Evolutionary conservation across 495 filamentous ascomycete species (phyloP).

Genomic region (Tuber umbilicatum): DNA sequence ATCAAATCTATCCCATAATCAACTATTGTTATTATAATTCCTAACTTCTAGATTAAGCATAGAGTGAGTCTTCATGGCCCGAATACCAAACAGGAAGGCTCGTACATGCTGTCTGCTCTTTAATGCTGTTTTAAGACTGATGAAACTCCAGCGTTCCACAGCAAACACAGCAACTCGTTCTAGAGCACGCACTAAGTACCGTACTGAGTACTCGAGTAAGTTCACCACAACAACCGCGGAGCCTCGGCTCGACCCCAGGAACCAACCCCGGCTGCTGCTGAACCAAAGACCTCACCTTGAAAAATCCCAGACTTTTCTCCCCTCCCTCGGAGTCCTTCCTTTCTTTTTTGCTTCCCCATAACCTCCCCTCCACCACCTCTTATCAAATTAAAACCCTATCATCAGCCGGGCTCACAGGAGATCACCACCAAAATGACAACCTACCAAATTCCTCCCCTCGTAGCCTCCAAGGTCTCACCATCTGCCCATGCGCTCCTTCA

Average conservation of each 20-base stretch:
- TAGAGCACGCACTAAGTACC: no score
- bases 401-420: constrained; percentile 23
- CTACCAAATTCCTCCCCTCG: constrained; percentile 33
- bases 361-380: background rate
- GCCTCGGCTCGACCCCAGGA: background rate
- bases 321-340: background rate
- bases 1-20: background rate
- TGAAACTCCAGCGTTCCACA: background rate
- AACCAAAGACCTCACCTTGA: background rate
- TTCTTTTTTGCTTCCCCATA: background rate
- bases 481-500: constrained; percentile 37
- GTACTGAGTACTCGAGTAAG: background rate
- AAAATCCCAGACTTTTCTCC: background rate
- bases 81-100: background rate
- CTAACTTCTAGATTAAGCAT: background rate
- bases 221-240: background rate
- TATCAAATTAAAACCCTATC: background rate
- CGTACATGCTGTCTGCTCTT: background rate
- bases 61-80: background rate
- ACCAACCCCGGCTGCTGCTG: background rate
- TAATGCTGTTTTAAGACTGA: background rate
- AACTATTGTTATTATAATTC: background rate
- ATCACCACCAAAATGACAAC: constrained; percentile 38
- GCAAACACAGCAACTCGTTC: background rate
- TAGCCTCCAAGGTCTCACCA: constrained; percentile 37